Evolutionary conservation across 225 moss, liverwort and hornwort genomes (phyloP), one percentile per base, ranked within the genome.

Genomic region (Marchantia paleacea): DNA sequence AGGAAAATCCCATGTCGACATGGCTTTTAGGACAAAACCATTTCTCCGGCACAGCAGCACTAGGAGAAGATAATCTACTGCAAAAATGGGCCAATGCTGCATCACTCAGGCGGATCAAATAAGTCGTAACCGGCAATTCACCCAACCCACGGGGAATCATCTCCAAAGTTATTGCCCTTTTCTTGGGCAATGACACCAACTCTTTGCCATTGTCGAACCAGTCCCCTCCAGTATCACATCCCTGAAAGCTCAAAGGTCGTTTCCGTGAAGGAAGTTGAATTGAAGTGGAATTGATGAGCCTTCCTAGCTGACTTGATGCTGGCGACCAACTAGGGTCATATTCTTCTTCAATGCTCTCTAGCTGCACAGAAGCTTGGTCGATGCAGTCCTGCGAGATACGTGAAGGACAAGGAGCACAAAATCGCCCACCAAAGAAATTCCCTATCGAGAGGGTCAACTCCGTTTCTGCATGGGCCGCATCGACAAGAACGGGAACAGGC

Each of bases 81-180:
- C 6, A 39, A 47, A 58, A 60, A 19, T 58, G 39, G 7, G 58
- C 31, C 29, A 52, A 7, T n/a, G 75, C 75, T 58, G 75, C 75
- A 29, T 39, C 55, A 28, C 80, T 79, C 80, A 83, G 47, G 3
- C 77, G 72, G 78, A 86, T 83, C 48, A 86, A n/a, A 72, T 83
- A 78, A 12, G 71, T 80, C 25, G 78, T 82, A 19, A 73, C 80
- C 29, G 64, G 50, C 24, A 86, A 57, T 24, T 75, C 83, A 79
- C 80, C 81, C 63, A 86, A 76, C 18, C 81, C 75, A 49, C 78
- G 78, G 30, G 83, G 83, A 76, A 81, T 80, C 58, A 57, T 30
- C 24, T 79, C 76, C 28, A 77, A 63, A 51, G 61, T 70, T 16
- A 80, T 79, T 68, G 80, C 65, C 81, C 83, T 83, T 26, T 83